These are phyloP conservation scores for Paraconiothyrium brasiliense DNA, from an alignment of 2,329 filamentous ascomycete species.

Conservation along the genomic window DNA sequence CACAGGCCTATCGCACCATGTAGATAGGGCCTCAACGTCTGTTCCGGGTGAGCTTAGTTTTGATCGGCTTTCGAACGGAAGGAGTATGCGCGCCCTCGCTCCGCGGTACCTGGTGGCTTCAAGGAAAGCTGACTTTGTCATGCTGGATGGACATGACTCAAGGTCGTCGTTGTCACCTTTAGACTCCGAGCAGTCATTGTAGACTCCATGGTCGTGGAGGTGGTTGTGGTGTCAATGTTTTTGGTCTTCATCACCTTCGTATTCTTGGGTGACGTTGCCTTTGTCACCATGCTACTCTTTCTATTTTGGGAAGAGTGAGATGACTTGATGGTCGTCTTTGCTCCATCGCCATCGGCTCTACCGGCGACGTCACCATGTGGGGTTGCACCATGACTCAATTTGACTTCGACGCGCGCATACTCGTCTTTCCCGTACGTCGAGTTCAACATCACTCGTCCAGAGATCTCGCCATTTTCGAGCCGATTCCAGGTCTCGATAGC, in stretches of 20 bases:
- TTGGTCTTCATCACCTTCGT: neutral
- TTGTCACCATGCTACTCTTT: neutral
- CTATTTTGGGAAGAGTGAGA: constrained; percentile 3
- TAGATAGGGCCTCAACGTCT: neutral
- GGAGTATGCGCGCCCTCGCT: neutral
- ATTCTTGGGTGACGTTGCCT: neutral
- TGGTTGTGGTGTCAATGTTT: neutral
- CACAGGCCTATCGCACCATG: neutral
- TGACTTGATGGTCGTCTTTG: neutral
- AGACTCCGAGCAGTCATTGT: neutral
- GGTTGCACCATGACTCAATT: constrained; percentile 5
- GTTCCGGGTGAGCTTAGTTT: neutral
- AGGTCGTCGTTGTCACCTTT: neutral
- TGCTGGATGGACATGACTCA: neutral
- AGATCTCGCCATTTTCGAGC: constrained; percentile 64
- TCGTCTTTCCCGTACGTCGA: constrained; percentile 66
- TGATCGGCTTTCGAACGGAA: neutral
- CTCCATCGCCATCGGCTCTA: constrained; percentile 1
- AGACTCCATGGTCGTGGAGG: neutral
- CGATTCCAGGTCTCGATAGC: constrained; percentile 69
- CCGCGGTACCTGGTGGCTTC: neutral
- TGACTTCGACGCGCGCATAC: constrained; percentile 54
- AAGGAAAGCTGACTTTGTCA: neutral
- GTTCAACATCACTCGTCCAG: constrained; percentile 66
- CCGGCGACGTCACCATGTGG: neutral